Base-by-base conservation (phyloP, 768 basidiomycete species). In the Piloderma croceum region DNA sequence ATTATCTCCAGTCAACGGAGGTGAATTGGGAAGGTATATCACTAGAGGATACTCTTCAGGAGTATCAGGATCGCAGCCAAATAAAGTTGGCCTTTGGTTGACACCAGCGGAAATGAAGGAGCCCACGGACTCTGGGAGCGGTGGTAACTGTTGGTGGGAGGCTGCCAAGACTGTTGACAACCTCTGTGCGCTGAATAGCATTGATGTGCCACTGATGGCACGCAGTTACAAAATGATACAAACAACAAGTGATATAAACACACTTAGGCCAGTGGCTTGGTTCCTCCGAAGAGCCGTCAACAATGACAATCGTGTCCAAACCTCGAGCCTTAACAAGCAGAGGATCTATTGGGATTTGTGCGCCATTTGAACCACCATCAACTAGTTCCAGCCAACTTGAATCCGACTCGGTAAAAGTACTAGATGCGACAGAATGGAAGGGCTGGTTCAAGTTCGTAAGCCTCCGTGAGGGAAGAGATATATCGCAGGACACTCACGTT, bases 21-120 rank as follows among this genome's bases (percentile, higher is more conserved):
- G 83, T 22, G 83, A 71, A 55, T 83, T 86, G 5, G 89, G 88
- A 6, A 90, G 65, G 51, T 84, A 88, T 31, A 90, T 72, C 29
- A 90, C 60, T 15, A 90, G 48, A 1, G 86, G 86, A 46, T 71
- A 83, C 42, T 76, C 73, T 2, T 75, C 60, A 11, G 79, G 71
- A 4, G 20, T 57, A 34, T 70, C 55, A 12, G 79, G 73, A 50
- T 82, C 62, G 54, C 88, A 90, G 3, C 88, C 89, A 62, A 88
- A 90, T 64, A 90, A 88, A 0, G 83, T 83, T 3, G 85, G 76
- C 20, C 81, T 74, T 33, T 62, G 63, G 51, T 80, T 85, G 1
- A 86, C 69, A 24, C 83, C 82, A 4, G 71, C 72, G 2, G 62
- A 56, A 24, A 81, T 53, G 57, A 84, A 87, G 10, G 68, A 68